Conservation (phyloP, 768 basidiomycete species). For the Suillus ampliporus region DNA sequence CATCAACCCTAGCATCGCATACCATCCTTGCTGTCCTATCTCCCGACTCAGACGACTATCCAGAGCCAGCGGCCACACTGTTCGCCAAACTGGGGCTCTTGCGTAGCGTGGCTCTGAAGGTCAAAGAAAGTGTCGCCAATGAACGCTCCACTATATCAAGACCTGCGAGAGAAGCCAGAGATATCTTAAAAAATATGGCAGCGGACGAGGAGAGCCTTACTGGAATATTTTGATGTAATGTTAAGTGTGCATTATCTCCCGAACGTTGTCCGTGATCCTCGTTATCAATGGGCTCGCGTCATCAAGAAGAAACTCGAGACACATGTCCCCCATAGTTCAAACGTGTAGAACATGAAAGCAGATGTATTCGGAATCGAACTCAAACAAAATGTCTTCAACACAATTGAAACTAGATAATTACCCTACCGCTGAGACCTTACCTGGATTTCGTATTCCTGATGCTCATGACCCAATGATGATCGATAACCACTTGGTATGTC, state of each 20-base stretch:
- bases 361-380: too few relatives aligned
- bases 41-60: slow-evolving; percentile 46
- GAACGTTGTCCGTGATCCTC: neutral
- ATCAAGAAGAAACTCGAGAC: neutral
- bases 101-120: slow-evolving; percentile 72
- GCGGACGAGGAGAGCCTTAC: slow-evolving; percentile 27
- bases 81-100: slow-evolving; percentile 72
- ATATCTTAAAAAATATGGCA: slow-evolving; percentile 55
- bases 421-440: too few relatives aligned
- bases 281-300: neutral
- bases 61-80: slow-evolving; percentile 35
- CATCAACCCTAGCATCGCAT: slow-evolving; percentile 64
- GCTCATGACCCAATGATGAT: too few relatives aligned
- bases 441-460: too few relatives aligned
- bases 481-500: too few relatives aligned
- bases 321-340: neutral
- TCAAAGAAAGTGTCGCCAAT: slow-evolving; percentile 67
- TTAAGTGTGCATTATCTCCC: neutral
- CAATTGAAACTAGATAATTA: too few relatives aligned
- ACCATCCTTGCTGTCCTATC: slow-evolving; percentile 63
- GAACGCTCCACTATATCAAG: slow-evolving; percentile 76
- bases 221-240: slow-evolving; percentile 31
- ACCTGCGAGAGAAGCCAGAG: slow-evolving; percentile 84
- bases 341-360: neutral
- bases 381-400: too few relatives aligned